phyloP scores from a whole-genome alignment of 805 yeast genomes.

The Saturnispora saitoi region DNA sequence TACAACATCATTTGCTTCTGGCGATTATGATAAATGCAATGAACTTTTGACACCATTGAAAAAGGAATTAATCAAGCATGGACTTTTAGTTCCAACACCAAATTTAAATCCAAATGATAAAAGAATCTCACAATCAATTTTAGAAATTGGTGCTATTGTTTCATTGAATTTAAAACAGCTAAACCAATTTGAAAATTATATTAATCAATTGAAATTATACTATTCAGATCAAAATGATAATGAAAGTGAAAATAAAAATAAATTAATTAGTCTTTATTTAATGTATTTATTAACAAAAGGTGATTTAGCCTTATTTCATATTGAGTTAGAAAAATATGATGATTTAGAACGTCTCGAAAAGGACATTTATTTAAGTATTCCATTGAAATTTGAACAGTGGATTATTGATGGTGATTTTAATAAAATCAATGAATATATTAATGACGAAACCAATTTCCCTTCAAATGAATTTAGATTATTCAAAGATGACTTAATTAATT shows the following conservation, averaged over 20 bases:
- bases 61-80: slow-evolving; percentile 67
- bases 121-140: slow-evolving; percentile 66
- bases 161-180: slow-evolving; percentile 58
- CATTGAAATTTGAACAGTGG: slow-evolving; percentile 84
- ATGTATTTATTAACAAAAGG: slow-evolving; percentile 74
- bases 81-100: slow-evolving; percentile 59
- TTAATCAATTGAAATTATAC: slow-evolving; percentile 70
- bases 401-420: slow-evolving; percentile 95
- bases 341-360: slow-evolving; percentile 47
- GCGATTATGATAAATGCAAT: slow-evolving; percentile 54
- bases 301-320: slow-evolving; percentile 80
- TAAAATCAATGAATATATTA: slow-evolving; percentile 66
- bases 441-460: slow-evolving; percentile 48
- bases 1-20: slow-evolving; percentile 52
- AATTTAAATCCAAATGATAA: slow-evolving; percentile 52
- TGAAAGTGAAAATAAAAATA: slow-evolving; percentile 52
- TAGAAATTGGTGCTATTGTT: slow-evolving; percentile 83
- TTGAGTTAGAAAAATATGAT: slow-evolving; percentile 70
- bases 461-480: slow-evolving; percentile 72
- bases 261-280: slow-evolving; percentile 68
- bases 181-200: slow-evolving; percentile 59
- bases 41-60: slow-evolving; percentile 63
- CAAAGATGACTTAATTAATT: slow-evolving; percentile 62
- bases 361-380: slow-evolving; percentile 70
- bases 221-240: slow-evolving; percentile 35